Conservation (phyloP, 441 rosid genomes). For the Lepidium campestre region DNA sequence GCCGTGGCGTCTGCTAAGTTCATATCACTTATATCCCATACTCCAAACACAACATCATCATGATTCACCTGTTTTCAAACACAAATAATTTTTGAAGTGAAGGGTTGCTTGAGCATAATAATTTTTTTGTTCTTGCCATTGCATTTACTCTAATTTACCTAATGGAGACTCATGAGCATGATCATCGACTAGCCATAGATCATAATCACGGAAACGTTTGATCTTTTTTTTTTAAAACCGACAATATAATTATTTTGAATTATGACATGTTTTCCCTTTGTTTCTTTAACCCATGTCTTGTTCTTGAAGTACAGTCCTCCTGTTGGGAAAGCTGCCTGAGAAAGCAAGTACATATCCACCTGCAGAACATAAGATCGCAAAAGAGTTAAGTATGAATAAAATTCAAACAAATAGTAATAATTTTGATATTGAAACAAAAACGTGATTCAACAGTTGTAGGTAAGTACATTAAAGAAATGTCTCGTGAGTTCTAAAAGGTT, state of each 20-base stretch:
- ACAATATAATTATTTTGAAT: constrained; percentile 70
- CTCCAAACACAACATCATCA: constrained; percentile 88
- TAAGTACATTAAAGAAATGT: too few species aligned
- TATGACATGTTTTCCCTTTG: constrained; percentile 65
- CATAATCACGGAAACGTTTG: constrained; percentile 62
- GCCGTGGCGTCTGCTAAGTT: constrained; percentile 97
- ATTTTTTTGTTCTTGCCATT: too few species aligned
- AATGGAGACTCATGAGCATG: constrained; percentile 57
- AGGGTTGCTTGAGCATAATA: too few species aligned
- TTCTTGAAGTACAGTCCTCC: constrained; percentile 80
- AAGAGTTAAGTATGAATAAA: too few species aligned
- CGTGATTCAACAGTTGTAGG: too few species aligned
- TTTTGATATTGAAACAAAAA: too few species aligned
- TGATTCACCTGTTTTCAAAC: constrained; percentile 65
- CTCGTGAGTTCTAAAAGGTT: too few species aligned
- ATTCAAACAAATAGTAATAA: too few species aligned
- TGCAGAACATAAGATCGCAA: too few species aligned
- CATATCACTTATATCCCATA: constrained; percentile 97
- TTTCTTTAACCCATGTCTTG: constrained; percentile 71
- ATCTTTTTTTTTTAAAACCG: constrained; percentile 71
- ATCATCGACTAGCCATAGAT: constrained; percentile 75
- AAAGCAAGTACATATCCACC: constrained; percentile 20
- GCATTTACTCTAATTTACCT: constrained; percentile 34
- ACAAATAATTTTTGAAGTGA: too few species aligned
- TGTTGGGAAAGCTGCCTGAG: constrained; percentile 71